Percentiles rank a stretch among this genome's conserved stretches.
phyloP scores from a whole-genome alignment of 305 asterid genomes.

The Fraxinus platypoda region DNA sequence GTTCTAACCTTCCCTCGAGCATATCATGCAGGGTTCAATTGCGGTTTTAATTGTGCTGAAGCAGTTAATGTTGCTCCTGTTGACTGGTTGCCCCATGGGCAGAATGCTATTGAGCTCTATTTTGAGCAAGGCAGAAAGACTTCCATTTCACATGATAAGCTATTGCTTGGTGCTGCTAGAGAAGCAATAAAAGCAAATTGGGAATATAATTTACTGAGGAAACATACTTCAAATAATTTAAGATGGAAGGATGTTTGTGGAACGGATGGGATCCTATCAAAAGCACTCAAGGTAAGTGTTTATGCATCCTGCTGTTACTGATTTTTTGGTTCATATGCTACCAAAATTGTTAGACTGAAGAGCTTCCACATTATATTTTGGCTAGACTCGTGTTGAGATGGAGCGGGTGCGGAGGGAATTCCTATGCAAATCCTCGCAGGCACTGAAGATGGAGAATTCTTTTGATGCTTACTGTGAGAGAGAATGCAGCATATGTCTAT shows the following conservation, averaged over 20 bases:
- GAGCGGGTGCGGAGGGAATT: slow-evolving; percentile 70
- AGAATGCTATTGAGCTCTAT: slow-evolving; percentile 77
- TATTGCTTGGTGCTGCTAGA: slow-evolving; percentile 84
- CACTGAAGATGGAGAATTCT: slow-evolving; percentile 80
- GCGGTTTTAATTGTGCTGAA: slow-evolving; percentile 88
- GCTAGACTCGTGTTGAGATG: slow-evolving; percentile 68
- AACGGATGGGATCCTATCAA: slow-evolving; percentile 70
- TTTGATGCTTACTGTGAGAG: slow-evolving; percentile 78
- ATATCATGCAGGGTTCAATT: slow-evolving; percentile 90
- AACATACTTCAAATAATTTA: slow-evolving; percentile 49
- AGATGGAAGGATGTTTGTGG: slow-evolving; percentile 85
- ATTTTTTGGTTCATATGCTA: background rate
- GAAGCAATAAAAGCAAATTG: slow-evolving; percentile 86
- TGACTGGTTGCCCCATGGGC: slow-evolving; percentile 91
- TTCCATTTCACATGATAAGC: slow-evolving; percentile 80
- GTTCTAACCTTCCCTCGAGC: slow-evolving; percentile 86
- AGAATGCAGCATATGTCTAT: slow-evolving; percentile 76
- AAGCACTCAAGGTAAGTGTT: slow-evolving; percentile 60
- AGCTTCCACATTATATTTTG: slow-evolving; percentile 26
- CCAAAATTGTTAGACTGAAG: background rate
- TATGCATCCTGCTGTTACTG: background rate
- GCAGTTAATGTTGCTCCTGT: slow-evolving; percentile 93
- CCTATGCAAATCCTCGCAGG: slow-evolving; percentile 66
- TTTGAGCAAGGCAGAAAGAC: slow-evolving; percentile 69
- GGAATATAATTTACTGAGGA: slow-evolving; percentile 73